Evolutionary conservation across 306 rosid genomes (phyloP).

Genomic region (Rubus idaeus): DNA sequence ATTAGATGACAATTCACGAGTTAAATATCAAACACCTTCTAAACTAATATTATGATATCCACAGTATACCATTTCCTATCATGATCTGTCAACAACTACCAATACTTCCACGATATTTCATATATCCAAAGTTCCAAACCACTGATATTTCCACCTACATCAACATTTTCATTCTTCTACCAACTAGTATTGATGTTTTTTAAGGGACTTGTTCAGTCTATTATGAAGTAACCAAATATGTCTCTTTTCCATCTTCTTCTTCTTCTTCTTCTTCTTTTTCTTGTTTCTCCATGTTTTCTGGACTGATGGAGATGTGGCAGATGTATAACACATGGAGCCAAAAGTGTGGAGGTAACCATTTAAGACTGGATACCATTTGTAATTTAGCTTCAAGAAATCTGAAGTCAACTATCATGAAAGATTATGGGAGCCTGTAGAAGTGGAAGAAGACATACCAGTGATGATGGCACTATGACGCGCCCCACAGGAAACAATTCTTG

Average conservation of each 20-base stretch:
- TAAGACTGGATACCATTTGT: not conserved
- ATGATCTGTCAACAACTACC: not conserved
- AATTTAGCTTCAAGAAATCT: not conserved
- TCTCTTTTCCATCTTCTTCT: not conserved
- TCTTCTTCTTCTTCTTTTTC: not conserved
- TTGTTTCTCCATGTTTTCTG: not conserved
- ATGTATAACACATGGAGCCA: not conserved
- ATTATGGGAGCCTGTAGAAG: not conserved
- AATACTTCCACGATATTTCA: too few species aligned
- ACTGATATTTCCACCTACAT: not conserved
- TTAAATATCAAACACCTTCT: not conserved
- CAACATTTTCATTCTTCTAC: not conserved
- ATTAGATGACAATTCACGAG: not conserved
- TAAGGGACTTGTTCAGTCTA: not conserved
- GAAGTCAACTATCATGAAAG: not conserved
- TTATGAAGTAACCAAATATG: not conserved
- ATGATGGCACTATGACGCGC: conserved; percentile 87
- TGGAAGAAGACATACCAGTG: conserved; percentile 53
- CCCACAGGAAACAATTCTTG: conserved; percentile 77
- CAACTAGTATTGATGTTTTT: not conserved
- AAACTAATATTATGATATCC: not conserved
- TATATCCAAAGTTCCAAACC: not conserved
- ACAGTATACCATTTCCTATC: not conserved
- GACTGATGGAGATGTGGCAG: not conserved
- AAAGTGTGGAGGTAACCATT: not conserved